A percentile compares a stretch with the other conserved stretches of the same genome.
phyloP scores from a whole-genome alignment of 257 asterid species.

The Fraxinus excelsior region DNA sequence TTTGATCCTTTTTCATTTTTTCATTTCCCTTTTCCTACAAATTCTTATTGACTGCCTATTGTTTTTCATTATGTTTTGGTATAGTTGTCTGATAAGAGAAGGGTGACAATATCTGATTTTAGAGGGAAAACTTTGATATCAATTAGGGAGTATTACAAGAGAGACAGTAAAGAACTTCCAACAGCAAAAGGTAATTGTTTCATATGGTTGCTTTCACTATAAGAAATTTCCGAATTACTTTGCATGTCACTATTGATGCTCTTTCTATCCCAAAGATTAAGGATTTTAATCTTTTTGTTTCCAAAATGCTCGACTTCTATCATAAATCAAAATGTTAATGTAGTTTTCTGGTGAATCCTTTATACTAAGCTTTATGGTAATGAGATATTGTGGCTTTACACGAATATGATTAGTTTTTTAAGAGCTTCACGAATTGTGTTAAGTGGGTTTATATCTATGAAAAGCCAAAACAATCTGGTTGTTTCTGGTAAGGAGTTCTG shows the following conservation, averaged over 20 bases:
- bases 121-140: slow-evolving; percentile 86
- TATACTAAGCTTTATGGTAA: neutral
- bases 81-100: slow-evolving; percentile 76
- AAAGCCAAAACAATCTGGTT: neutral
- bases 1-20: neutral
- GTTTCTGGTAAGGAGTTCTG: neutral
- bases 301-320: neutral
- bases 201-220: neutral
- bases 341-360: slow-evolving; percentile 2
- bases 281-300: neutral
- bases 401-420: neutral
- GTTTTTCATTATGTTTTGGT: slow-evolving; percentile 1
- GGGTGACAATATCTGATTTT: slow-evolving; percentile 88
- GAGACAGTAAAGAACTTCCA: slow-evolving; percentile 90
- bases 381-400: slow-evolving; percentile 2
- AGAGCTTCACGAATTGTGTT: neutral
- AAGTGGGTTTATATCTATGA: neutral
- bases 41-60: slow-evolving; percentile 4
- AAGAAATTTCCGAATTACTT: slow-evolving; percentile 4
- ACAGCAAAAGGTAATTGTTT: slow-evolving; percentile 69
- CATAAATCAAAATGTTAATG: neutral
- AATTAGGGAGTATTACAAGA: slow-evolving; percentile 81
- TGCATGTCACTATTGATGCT: neutral
- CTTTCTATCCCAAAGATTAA: neutral
- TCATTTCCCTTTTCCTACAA: neutral